These are phyloP conservation scores for Aureobasidium sp. DNA, from an alignment of 2,329 filamentous ascomycete species.

Conservation along the genomic window DNA sequence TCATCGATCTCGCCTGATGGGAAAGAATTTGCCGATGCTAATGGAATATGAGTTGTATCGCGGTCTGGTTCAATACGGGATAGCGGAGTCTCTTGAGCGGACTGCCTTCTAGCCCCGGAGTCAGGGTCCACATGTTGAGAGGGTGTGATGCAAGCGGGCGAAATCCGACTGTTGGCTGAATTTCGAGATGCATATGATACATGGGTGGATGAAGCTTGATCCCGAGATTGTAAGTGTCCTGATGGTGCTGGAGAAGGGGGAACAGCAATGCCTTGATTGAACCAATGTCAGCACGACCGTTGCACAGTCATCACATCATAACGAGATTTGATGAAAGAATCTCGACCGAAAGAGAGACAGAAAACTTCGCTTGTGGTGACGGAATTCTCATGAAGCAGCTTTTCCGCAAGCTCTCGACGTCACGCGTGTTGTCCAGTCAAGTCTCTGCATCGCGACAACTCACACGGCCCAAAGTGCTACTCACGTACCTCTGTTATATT, in stretches of 20 bases:
- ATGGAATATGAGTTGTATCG: no score
- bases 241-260: not conserved
- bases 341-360: not conserved
- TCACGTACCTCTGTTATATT: constrained; percentile 35
- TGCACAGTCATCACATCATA: not conserved
- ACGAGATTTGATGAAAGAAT: not conserved
- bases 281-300: not conserved
- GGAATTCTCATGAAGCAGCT: not conserved
- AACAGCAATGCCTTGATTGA: not conserved
- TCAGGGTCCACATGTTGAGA: no score
- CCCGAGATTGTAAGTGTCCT: no score
- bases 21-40: no score
- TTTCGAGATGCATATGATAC: not conserved
- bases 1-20: no score
- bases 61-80: no score
- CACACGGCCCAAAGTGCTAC: no score
- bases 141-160: no score
- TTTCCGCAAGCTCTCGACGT: not conserved
- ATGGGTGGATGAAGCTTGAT: not conserved
- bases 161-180: no score
- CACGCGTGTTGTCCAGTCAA: not conserved
- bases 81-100: no score
- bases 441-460: not conserved
- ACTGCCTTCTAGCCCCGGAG: no score
- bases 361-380: no score